phyloP scores from a whole-genome alignment of 1,139 yeast species.

The Yamadazyma epiphylla region DNA sequence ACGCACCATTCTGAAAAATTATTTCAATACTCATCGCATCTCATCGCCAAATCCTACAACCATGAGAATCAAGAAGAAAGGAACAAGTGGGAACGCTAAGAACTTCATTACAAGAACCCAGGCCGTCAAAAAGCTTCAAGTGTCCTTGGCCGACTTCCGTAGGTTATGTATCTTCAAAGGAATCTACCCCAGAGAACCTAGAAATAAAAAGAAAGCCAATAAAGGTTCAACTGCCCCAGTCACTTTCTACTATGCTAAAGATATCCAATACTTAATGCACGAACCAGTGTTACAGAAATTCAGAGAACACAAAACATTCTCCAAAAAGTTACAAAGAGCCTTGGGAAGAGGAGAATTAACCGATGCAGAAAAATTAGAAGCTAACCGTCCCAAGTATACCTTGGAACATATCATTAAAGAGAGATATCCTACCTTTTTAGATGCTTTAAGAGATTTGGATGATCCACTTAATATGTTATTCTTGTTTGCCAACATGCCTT shows the following conservation, averaged over 20 bases:
- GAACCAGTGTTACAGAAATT: slow-evolving; percentile 92
- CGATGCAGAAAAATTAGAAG: slow-evolving; percentile 83
- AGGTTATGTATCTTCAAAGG: slow-evolving; percentile 97
- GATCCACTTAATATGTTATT: slow-evolving; percentile 96
- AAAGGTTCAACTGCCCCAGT: slow-evolving; percentile 95
- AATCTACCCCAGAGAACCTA: slow-evolving; percentile 92
- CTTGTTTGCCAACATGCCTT: slow-evolving; percentile 91
- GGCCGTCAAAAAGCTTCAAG: slow-evolving; percentile 89
- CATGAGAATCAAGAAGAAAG: slow-evolving; percentile 65
- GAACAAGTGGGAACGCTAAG: slow-evolving; percentile 85
- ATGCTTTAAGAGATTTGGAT: slow-evolving; percentile 89
- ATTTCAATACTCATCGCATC: slow-evolving; percentile 4
- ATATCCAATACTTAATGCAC: slow-evolving; percentile 89
- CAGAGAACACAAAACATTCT: slow-evolving; percentile 93
- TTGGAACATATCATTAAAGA: slow-evolving; percentile 90
- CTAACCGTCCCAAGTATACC: slow-evolving; percentile 77
- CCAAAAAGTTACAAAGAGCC: slow-evolving; percentile 85
- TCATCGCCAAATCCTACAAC: slow-evolving; percentile 8
- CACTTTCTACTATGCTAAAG: slow-evolving; percentile 91
- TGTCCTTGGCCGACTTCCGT: slow-evolving; percentile 96
- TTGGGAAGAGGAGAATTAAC: slow-evolving; percentile 88
- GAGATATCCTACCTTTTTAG: slow-evolving; percentile 90
- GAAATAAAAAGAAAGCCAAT: slow-evolving; percentile 94
- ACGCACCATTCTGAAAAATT: too few relatives aligned
- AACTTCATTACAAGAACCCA: slow-evolving; percentile 92